Evolutionary conservation across 805 yeast genomes (phyloP), one percentile per base, ranked within the genome.

Genomic region (Yamadazyma paraphyllophila): DNA sequence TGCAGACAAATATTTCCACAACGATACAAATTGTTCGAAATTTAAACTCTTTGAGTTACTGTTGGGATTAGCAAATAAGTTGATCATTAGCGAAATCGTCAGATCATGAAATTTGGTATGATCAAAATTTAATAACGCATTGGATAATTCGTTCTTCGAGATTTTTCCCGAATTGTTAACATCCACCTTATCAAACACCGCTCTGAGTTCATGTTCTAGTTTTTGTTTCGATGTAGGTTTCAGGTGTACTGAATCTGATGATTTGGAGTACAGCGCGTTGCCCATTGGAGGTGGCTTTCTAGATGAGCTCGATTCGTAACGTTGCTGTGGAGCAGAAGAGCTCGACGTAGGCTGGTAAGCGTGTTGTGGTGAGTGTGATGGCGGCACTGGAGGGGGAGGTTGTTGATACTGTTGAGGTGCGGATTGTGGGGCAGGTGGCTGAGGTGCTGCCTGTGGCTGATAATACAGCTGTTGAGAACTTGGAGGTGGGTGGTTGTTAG

Each of bases 1-100:
- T 39, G 84, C 84, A 15, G 79, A 68, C 36, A 84, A 65, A 53
- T 83, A 82, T 56, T 82, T 80, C 88, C 88, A 82, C 45, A 84
- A 65, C 48, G 81, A 80, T 43, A 77, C 78, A 55, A 84, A 84
- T 62, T 84, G 90, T 40, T 74, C 79, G 51, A 80, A 81, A 39
- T 75, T 73, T 36, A 50, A 51, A 15, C 49, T 50, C 34, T 53
- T 51, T 10, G 46, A 35, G 17, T 50, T 50, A 41, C 54, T 47
- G 10, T 48, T 53, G 13, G 56, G 53, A 6, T 58, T 56, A 53
- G 82, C 82, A 59, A 84, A 83, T 56, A 84, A 62, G 56, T 77
- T 74, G 49, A 83, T 77, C 85, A 84, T 82, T 30, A 83, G 64
- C 41, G 69, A 59, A 32, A 84, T 77, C 1, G 90, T 83, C 20